Evolutionary conservation across 129 eudicot genomes (phyloP).

Genomic region (Flaveria robusta): DNA sequence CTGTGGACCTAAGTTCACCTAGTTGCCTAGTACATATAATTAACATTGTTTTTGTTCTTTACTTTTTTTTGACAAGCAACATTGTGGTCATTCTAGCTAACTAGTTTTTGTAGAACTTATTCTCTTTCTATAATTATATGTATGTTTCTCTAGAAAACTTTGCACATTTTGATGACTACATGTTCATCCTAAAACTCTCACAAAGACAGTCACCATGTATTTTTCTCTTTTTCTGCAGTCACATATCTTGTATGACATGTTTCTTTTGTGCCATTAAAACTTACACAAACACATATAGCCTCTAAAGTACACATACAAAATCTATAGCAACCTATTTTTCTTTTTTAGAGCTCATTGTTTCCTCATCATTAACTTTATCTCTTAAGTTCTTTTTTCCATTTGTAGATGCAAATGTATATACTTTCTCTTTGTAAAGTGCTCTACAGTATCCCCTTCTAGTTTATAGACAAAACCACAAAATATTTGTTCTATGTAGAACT

Average conservation of each 20-base stretch:
- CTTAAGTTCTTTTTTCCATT: conserved; percentile 4
- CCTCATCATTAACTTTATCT: not conserved
- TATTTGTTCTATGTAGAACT: conserved; percentile 12
- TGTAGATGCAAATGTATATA: not conserved
- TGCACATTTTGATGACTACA: not conserved
- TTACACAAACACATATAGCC: not conserved
- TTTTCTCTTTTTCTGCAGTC: conserved; percentile 1
- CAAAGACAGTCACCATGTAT: not conserved
- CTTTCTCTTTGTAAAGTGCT: not conserved
- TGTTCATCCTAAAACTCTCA: not conserved
- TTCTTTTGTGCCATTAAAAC: not conserved
- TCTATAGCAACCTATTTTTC: not conserved
- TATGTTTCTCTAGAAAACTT: not conserved
- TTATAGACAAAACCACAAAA: not conserved
- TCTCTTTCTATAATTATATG: not conserved
- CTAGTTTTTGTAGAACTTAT: conserved; percentile 5
- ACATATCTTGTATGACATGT: not conserved
- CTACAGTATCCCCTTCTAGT: not conserved
- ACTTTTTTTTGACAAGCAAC: not conserved
- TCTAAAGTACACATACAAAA: not conserved
- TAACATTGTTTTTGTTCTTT: not conserved
- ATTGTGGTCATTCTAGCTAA: not conserved
- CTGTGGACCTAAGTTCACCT: conserved; percentile 5
- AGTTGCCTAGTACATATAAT: too few species aligned
- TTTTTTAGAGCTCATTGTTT: not conserved